phyloP scores from a whole-genome alignment of 306 rosid genomes.

The Casuarina cunninghamiana region DNA sequence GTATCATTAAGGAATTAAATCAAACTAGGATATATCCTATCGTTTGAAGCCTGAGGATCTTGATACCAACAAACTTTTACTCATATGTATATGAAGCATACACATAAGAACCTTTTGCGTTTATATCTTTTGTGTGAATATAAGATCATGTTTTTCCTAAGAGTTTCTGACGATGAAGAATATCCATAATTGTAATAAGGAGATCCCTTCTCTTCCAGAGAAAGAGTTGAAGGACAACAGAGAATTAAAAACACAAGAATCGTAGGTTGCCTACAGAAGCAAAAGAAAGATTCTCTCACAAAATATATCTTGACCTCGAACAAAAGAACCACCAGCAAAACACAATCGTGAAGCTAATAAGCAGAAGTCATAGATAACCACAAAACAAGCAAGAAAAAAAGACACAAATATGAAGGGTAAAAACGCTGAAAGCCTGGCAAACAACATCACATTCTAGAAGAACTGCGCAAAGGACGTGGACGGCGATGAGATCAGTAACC shows the following conservation, averaged over 20 bases:
- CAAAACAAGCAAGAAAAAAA: background rate
- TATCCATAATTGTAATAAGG: too few relatives aligned
- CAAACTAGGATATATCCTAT: background rate
- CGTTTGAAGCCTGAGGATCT: background rate
- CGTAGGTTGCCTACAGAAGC: background rate
- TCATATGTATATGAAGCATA: background rate
- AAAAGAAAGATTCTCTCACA: background rate
- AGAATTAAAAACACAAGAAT: background rate
- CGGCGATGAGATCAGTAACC: background rate
- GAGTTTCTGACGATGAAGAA: background rate
- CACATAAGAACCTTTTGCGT: background rate
- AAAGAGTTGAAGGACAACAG: background rate
- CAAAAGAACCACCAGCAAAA: background rate
- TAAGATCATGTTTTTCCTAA: background rate
- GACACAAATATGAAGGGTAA: too few relatives aligned
- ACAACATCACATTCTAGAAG: background rate
- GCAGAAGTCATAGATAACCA: background rate
- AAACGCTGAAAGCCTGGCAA: background rate
- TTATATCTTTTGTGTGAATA: background rate
- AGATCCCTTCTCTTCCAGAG: background rate
- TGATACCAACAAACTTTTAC: background rate
- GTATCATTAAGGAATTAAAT: background rate
- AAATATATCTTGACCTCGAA: background rate
- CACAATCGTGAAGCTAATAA: background rate
- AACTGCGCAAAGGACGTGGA: background rate